Conservation (phyloP, 495 filamentous ascomycete species). For the Barbatosphaeria neglecta region DNA sequence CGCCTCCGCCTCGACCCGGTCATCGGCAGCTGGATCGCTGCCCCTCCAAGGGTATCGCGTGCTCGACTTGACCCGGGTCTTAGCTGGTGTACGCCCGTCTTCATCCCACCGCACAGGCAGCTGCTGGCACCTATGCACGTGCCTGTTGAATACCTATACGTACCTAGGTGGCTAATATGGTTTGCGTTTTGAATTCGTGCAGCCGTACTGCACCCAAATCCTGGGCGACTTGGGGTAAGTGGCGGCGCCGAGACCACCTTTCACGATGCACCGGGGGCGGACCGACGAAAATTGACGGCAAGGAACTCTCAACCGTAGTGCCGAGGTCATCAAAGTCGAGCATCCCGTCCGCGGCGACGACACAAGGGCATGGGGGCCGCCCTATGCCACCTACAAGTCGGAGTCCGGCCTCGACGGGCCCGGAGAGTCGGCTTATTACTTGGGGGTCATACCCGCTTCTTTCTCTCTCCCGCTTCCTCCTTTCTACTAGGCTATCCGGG, state of each 20-base stretch:
- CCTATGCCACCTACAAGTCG: slow-evolving; percentile 65
- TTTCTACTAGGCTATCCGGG: no score
- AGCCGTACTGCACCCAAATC: slow-evolving; percentile 98
- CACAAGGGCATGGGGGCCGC: slow-evolving; percentile 91
- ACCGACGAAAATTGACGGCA: slow-evolving; percentile 13
- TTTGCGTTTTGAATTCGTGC: not conserved
- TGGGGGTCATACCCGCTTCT: slow-evolving; percentile 46
- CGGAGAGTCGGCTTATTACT: slow-evolving; percentile 91
- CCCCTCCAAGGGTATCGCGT: slow-evolving; percentile 80
- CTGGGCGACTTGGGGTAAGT: slow-evolving; percentile 87
- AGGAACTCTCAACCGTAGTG: slow-evolving; percentile 40
- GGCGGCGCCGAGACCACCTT: no score
- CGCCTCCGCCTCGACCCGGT: slow-evolving; percentile 3
- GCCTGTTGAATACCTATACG: not conserved
- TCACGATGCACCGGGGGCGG: no score
- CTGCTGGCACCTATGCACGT: not conserved
- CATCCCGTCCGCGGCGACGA: slow-evolving; percentile 88
- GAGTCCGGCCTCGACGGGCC: slow-evolving; percentile 52
- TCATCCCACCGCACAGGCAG: not conserved
- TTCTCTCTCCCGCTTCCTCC: not conserved
- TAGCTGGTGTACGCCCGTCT: slow-evolving; percentile 60
- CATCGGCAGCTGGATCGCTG: slow-evolving; percentile 17
- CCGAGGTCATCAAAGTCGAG: slow-evolving; percentile 94
- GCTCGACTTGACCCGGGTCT: slow-evolving; percentile 90
- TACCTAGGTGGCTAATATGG: not conserved